Base-by-base conservation (phyloP, 768 basidiomycete species). In the Termitomyces heimii region DNA sequence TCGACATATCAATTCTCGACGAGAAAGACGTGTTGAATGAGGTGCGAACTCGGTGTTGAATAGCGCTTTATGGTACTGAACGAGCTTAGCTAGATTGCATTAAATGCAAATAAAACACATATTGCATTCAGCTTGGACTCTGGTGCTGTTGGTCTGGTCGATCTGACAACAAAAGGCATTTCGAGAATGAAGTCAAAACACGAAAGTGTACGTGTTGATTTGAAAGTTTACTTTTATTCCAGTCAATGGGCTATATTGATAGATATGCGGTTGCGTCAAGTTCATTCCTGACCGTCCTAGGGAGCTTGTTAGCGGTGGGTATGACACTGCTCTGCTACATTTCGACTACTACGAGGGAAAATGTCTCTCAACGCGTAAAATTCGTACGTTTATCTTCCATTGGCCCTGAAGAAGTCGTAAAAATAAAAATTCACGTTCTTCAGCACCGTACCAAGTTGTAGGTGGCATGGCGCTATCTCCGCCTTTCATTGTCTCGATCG, bases 231-330 rank as follows among this genome's bases (percentile, higher is more conserved):
- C 54, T 9, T 22, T n/a, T 37, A 22, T 4, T 37, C 53, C 48
- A 56, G 52, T 54, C 16, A 51, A 42, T 47, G 40, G 29, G 22
- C 22, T 54, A 29, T 51, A 44, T n/a, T 58, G 24, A 35, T 63
- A 92, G 90, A 81, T 93, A 13, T 89, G 87, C 47, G 84, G 82
- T 12, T 78, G 79, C 18, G 83, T 88, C 39, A 81, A 75, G 58
- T 92, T 90, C 66, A 82, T 93, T 57, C 85, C 88, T 7, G 80
- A 80, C 65, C 77, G 89, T 24, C 82, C 88, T 4, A 77, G 75
- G 43, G 92, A 93, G 67, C 65, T 91, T 13, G 76, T 94, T 24
- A 90, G 86, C 58, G 89, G 83, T 5, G 91, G 91, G 2, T 92
- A 88, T 63, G 92, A 94, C 62, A 80, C 77, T 40, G 71, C 75